A percentile compares a stretch with the other conserved stretches of the same genome.
Evolutionary conservation across 2,329 filamentous ascomycete species (phyloP).

Genomic region (Fusarium concolor): DNA sequence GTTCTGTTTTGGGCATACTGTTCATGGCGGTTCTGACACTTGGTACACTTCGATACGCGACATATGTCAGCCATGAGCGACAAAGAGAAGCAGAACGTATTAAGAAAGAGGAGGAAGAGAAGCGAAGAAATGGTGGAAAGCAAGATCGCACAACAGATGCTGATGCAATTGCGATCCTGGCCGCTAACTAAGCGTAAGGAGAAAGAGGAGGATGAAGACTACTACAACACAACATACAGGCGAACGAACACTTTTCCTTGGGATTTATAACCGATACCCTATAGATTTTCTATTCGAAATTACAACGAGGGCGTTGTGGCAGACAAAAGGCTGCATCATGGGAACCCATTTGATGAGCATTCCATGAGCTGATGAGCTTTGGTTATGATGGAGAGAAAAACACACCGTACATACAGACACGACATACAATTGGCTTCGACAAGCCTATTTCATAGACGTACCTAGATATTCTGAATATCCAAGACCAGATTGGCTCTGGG

Average conservation of each 20-base stretch:
- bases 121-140: slow-evolving; percentile 58
- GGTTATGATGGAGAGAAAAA: slow-evolving; percentile 5
- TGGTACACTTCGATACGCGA: slow-evolving; percentile 69
- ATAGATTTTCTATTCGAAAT: slow-evolving; percentile 42
- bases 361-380: slow-evolving; percentile 23
- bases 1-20: slow-evolving; percentile 72
- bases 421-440: slow-evolving; percentile 20
- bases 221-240: slow-evolving; percentile 12
- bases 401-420: slow-evolving; percentile 20
- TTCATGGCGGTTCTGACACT: slow-evolving; percentile 74
- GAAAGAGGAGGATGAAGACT: slow-evolving; percentile 1
- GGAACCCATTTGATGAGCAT: neutral
- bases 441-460: slow-evolving; percentile 37
- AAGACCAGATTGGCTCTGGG: neutral
- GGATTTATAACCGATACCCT: slow-evolving; percentile 44
- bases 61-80: slow-evolving; percentile 64
- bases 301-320: slow-evolving; percentile 4
- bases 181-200: slow-evolving; percentile 60
- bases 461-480: slow-evolving; percentile 9
- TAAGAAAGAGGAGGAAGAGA: slow-evolving; percentile 57
- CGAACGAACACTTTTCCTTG: slow-evolving; percentile 34
- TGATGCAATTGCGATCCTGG: slow-evolving; percentile 68
- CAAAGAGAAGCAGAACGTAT: slow-evolving; percentile 59
- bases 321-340: slow-evolving; percentile 14
- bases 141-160: slow-evolving; percentile 60